Conservation (phyloP, 352 stramenopile species). For the Phytophthora pinifolia region DNA sequence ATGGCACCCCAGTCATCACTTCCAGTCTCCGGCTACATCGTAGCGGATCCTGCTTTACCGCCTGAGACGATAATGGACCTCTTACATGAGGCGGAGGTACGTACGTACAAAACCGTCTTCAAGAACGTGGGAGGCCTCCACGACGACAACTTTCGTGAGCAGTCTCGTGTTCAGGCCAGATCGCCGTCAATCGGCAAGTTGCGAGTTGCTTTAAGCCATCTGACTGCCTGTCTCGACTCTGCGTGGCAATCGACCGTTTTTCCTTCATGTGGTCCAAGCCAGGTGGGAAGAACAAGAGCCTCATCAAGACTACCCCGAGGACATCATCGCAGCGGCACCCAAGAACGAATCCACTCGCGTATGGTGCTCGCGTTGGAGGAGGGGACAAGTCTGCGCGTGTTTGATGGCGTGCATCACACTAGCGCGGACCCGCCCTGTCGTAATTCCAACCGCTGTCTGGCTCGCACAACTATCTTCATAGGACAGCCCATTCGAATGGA, state of each 20-base stretch:
- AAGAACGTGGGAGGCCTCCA: background rate
- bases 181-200: background rate
- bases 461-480: slow-evolving; percentile 9
- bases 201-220: background rate
- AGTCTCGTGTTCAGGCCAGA: background rate
- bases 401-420: too few relatives aligned
- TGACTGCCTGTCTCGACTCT: background rate
- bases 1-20: slow-evolving; percentile 1
- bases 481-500: slow-evolving; percentile 15
- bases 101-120: background rate
- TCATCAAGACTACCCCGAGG: too few relatives aligned
- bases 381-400: too few relatives aligned
- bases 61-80: background rate
- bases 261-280: too few relatives aligned
- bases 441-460: too few relatives aligned
- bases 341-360: too few relatives aligned
- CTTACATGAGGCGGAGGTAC: background rate
- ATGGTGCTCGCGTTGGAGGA: too few relatives aligned
- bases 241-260: background rate
- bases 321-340: too few relatives aligned
- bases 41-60: background rate
- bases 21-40: background rate
- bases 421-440: too few relatives aligned
- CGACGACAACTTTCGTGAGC: background rate
- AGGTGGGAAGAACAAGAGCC: too few relatives aligned